Evolutionary conservation across 2,329 filamentous ascomycete genomes (phyloP).

Genomic region (Microsporum ferrugineum): DNA sequence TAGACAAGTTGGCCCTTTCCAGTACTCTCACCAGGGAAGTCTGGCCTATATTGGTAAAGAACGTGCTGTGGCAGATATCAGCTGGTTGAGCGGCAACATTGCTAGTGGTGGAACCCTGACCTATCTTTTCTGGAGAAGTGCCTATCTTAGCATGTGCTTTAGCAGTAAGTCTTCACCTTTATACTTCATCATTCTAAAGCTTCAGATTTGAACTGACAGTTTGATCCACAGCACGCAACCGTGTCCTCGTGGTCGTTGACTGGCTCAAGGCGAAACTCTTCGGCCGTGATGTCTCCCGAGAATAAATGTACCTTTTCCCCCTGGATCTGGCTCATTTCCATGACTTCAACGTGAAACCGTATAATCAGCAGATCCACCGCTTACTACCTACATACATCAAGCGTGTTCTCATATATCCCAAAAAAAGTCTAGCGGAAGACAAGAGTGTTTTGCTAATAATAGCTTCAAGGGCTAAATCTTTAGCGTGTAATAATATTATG

Average conservation of each 20-base stretch:
- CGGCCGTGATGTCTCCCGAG: constrained; percentile 67
- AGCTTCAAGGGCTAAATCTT: not conserved
- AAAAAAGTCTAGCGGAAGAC: not conserved
- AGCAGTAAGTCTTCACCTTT: constrained; percentile 61
- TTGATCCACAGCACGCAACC: constrained; percentile 65
- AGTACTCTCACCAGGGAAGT: constrained; percentile 95
- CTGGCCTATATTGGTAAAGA: constrained; percentile 97
- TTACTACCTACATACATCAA: not conserved
- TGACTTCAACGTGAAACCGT: not conserved
- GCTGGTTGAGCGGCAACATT: constrained; percentile 94
- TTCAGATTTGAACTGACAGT: not conserved
- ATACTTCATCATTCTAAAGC: not conserved
- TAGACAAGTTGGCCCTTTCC: constrained; percentile 93
- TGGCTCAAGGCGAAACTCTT: constrained; percentile 97
- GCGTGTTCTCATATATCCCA: not conserved
- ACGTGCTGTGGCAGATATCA: constrained; percentile 93
- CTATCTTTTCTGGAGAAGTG: constrained; percentile 96
- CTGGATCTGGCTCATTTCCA: not conserved
- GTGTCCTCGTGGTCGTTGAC: constrained; percentile 81
- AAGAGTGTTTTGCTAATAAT: not conserved
- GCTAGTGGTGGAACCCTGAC: constrained; percentile 87
- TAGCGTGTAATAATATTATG: not conserved
- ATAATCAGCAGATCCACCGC: not conserved
- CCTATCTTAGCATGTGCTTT: constrained; percentile 99
- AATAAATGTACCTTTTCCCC: constrained; percentile 24